phyloP scores from a whole-genome alignment of 2,329 filamentous ascomycete genomes.

The Paracamarosporium sp. region DNA sequence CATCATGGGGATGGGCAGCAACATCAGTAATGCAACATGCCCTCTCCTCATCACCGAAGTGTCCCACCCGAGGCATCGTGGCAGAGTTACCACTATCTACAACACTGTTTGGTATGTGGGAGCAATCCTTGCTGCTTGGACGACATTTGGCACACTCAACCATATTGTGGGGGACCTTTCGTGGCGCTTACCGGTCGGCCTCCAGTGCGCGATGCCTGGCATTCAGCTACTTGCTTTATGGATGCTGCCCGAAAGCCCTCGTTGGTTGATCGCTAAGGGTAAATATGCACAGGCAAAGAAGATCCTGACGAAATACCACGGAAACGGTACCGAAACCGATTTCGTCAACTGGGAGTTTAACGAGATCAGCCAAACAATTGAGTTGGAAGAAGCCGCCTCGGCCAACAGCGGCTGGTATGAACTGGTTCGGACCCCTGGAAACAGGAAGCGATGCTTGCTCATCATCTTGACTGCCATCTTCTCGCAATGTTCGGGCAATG shows the following conservation, averaged over 20 bases:
- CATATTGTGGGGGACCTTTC: conserved; percentile 17
- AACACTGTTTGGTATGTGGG: conserved; percentile 47
- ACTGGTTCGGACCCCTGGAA: conserved; percentile 22
- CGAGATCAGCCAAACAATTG: conserved; percentile 23
- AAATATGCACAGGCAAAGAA: conserved; percentile 15
- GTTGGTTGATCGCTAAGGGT: conserved; percentile 36
- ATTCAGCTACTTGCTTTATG: conserved; percentile 68
- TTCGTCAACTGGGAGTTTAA: conserved; percentile 24
- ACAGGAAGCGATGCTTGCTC: conserved; percentile 22
- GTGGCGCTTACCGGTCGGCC: conserved; percentile 68
- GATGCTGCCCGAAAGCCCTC: conserved; percentile 66
- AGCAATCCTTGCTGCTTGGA: conserved; percentile 27
- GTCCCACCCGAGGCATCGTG: conserved; percentile 64
- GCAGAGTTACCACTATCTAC: conserved; percentile 63
- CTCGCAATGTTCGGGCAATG: conserved; percentile 25
- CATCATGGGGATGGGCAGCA: conserved; percentile 54
- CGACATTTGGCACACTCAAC: conserved; percentile 23
- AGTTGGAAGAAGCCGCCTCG: conserved; percentile 18
- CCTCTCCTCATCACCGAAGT: conserved; percentile 64
- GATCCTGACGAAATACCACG: conserved; percentile 22
- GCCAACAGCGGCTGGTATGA: conserved; percentile 21
- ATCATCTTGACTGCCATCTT: conserved; percentile 21
- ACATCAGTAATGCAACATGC: conserved; percentile 60
- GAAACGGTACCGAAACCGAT: conserved; percentile 20
- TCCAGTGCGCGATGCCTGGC: conserved; percentile 65